Evolutionary conservation across 352 stramenopile genomes (phyloP), one percentile per base, ranked within the genome.

Genomic region (Achlya hypogyna): DNA sequence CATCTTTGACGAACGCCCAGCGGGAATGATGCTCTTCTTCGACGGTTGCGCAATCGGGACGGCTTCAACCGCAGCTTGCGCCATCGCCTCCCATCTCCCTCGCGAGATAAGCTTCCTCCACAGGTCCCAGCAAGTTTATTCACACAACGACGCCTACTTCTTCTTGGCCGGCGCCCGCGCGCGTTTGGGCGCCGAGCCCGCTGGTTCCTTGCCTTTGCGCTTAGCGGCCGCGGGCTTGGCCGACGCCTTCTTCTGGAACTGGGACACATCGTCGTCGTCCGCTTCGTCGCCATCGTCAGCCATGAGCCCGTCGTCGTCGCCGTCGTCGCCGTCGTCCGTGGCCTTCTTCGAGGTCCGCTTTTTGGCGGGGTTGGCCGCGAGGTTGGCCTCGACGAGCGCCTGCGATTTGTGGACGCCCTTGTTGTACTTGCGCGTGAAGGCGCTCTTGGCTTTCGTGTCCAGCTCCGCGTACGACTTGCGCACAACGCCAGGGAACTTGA

Each of bases 341-440:
- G 60, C 47, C 0, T 72, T 62, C 6, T 63, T 69, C n/a, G 76
- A 72, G 47, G 87, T 86, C 12, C 79, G 78, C 56, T 93, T 94
- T 68, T 90, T 91, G 54, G 89, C 69, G 0, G 82, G 88, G 10
- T 74, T 91, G 32, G 81, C 75, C 4, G 74, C 75, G 35, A 93
- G 67, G n/a, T 84, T 75, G 14, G 74, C 86, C 54, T 96, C 81
- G 10, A 98, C 89, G 35, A 99, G 78, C 3, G 91, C 95, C 73
- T 98, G 93, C n/a, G 91, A 96, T 58, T 88, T 98, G 76, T 98
- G 94, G 12, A 74, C 79, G 22, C 75, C 78, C 70, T 95, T 85
- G 82, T 98, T 98, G 72, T 82, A 92, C 72, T 87, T 73, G 63
- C 91, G 81, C 2, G 96, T 99, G 74, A 99, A 98, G 18, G 88